Conservation (phyloP, 2,329 filamentous ascomycete species). For the Colletotrichum ledebouriae region DNA sequence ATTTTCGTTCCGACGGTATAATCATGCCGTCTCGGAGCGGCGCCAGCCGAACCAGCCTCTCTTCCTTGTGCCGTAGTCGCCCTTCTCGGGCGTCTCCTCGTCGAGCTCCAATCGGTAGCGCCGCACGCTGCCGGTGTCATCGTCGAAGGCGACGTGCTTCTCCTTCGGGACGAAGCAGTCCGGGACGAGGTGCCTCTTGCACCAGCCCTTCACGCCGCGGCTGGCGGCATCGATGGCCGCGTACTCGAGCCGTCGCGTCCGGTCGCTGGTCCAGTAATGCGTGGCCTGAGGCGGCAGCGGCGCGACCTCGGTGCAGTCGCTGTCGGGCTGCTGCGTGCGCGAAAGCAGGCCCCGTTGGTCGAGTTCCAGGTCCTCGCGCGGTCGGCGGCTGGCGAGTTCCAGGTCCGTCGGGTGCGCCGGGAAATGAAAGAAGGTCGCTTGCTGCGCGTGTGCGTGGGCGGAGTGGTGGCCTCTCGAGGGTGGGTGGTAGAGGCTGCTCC, state of each 20-base stretch:
- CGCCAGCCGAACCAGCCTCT: constrained; percentile 34
- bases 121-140: constrained; percentile 73
- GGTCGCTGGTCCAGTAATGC: constrained; percentile 77
- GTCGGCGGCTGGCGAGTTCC: constrained; percentile 29
- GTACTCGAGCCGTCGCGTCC: constrained; percentile 73
- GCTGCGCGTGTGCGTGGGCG: constrained; percentile 44
- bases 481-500: constrained; percentile 36
- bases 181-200: constrained; percentile 69
- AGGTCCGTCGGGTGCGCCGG: constrained; percentile 57
- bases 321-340: constrained; percentile 38
- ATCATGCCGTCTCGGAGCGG: constrained; percentile 35
- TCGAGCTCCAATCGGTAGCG: constrained; percentile 70
- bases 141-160: constrained; percentile 68
- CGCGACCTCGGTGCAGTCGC: constrained; percentile 43
- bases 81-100: constrained; percentile 37
- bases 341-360: constrained; percentile 25
- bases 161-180: constrained; percentile 70
- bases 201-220: constrained; percentile 71
- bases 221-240: constrained; percentile 75
- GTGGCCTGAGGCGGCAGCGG: constrained; percentile 68
- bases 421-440: constrained; percentile 63
- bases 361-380: constrained; percentile 44
- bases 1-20: neutral
- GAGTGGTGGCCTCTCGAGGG: constrained; percentile 34
- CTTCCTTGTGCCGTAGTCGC: constrained; percentile 8